A percentile compares a stretch with the other conserved stretches of the same genome.
Evolutionary conservation across 1,284 basidiomycete species (phyloP).

Genomic region (Coriolopsis trogii): DNA sequence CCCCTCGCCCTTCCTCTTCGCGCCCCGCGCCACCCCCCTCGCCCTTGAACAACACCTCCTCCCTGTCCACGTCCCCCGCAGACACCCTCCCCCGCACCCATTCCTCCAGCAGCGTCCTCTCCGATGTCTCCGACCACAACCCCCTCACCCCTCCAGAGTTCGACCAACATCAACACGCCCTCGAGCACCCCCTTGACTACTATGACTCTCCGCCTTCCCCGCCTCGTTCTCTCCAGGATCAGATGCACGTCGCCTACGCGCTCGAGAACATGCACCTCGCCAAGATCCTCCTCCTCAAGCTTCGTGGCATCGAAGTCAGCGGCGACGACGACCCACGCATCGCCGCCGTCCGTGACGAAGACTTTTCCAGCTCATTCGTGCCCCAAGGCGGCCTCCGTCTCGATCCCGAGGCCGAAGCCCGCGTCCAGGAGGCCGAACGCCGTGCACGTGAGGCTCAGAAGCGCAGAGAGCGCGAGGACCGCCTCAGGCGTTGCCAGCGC

Average conservation of each 20-base stretch:
- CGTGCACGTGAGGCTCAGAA: constrained; percentile 42
- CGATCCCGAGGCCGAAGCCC: constrained; percentile 42
- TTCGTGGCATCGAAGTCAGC: constrained; percentile 61
- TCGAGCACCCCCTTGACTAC: constrained; percentile 27
- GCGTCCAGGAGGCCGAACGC: constrained; percentile 34
- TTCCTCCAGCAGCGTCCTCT: constrained; percentile 33
- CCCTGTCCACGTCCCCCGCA: constrained; percentile 26
- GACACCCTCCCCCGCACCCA: constrained; percentile 23
- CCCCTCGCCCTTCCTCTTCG: constrained; percentile 29
- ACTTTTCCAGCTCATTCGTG: constrained; percentile 62
- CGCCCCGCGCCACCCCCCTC: constrained; percentile 22
- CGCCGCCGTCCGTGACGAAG: constrained; percentile 62
- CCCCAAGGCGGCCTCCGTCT: constrained; percentile 54
- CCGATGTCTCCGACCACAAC: constrained; percentile 31
- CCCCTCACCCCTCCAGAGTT: constrained; percentile 31
- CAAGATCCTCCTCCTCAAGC: constrained; percentile 60
- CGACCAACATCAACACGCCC: constrained; percentile 24
- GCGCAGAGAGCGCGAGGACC: constrained; percentile 43
- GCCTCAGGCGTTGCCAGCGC: constrained; percentile 48
- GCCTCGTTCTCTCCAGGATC: constrained; percentile 57
- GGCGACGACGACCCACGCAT: constrained; percentile 64
- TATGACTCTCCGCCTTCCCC: constrained; percentile 51
- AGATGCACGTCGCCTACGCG: constrained; percentile 67
- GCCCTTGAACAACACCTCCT: constrained; percentile 15
- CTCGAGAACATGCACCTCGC: constrained; percentile 66